Evolutionary conservation across 2,329 filamentous ascomycete genomes (phyloP).

Genomic region (Stagonosporopsis vannaccii): DNA sequence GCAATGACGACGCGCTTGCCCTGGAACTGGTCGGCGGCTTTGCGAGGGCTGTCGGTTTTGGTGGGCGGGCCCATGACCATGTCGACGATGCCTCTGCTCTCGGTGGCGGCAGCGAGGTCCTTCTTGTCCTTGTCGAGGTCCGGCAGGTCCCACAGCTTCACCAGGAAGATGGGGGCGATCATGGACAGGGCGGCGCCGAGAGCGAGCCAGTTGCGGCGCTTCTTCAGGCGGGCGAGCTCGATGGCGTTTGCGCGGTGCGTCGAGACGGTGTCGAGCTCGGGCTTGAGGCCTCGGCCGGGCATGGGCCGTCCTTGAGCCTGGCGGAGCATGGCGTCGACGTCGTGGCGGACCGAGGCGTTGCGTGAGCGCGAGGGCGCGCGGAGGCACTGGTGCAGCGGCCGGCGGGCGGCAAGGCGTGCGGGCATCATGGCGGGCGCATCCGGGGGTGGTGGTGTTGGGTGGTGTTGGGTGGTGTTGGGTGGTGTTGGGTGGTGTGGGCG

Average conservation of each 20-base stretch:
- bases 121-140: conserved; percentile 28
- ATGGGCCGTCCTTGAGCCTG: conserved; percentile 12
- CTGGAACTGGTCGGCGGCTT: conserved; percentile 53
- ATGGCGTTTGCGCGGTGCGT: conserved; percentile 44
- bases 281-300: conserved; percentile 16
- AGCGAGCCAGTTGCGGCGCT: conserved; percentile 43
- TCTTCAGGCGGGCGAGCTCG: conserved; percentile 36
- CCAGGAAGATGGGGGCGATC: conserved; percentile 47
- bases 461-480: neutral
- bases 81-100: conserved; percentile 35
- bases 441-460: neutral
- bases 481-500: neutral
- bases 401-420: conserved; percentile 39
- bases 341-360: conserved; percentile 24
- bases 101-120: conserved; percentile 23
- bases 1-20: conserved; percentile 66
- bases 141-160: conserved; percentile 44
- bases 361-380: conserved; percentile 25
- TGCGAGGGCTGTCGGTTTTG: conserved; percentile 38
- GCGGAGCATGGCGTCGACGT: conserved; percentile 25
- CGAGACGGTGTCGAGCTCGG: conserved; percentile 41
- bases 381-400: conserved; percentile 42
- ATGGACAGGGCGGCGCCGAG: conserved; percentile 47
- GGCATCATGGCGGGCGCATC: conserved; percentile 38
- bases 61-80: conserved; percentile 36